These are phyloP conservation scores for Chlamydomonas urium DNA, from an alignment of 139 green algal genomes.

Conservation along the genomic window DNA sequence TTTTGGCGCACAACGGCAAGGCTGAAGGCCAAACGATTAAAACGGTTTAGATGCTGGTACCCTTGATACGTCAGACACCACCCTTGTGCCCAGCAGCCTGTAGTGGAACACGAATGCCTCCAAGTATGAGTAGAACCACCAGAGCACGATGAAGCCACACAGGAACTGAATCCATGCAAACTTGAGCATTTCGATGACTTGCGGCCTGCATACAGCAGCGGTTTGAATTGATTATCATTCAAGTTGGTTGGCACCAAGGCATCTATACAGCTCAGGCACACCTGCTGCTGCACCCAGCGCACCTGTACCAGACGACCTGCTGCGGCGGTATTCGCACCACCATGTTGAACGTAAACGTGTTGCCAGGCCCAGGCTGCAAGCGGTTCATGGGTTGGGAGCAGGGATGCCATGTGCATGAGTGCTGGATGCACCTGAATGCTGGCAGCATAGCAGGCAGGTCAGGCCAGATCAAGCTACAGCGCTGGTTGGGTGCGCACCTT, in stretches of 20 bases:
- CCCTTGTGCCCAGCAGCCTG: slow-evolving; percentile 30
- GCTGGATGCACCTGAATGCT: no score
- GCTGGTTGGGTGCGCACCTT: no score
- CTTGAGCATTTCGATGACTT: slow-evolving; percentile 53
- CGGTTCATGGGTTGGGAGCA: background rate
- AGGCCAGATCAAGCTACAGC: no score
- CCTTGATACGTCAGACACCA: slow-evolving; percentile 44
- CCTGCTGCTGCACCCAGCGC: no score
- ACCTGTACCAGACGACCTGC: slow-evolving; percentile 43
- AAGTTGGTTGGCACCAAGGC: background rate
- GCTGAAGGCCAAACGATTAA: no score
- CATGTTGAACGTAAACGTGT: slow-evolving; percentile 28
- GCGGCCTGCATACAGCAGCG: slow-evolving; percentile 13
- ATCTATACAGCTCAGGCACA: background rate
- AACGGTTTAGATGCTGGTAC: no score
- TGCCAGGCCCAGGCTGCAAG: slow-evolving; percentile 18
- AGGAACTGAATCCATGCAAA: slow-evolving; percentile 59
- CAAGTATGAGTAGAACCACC: slow-evolving; percentile 34
- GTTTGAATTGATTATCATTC: background rate
- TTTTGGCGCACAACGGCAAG: no score
- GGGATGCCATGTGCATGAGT: no score
- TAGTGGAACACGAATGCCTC: slow-evolving; percentile 39
- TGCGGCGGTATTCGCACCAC: slow-evolving; percentile 38
- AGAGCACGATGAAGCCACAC: slow-evolving; percentile 34
- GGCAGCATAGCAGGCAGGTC: no score